Evolutionary conservation across 371 early-diverging fungal genomes (phyloP).

Genomic region (Amoeboaphelidium occidentale): DNA sequence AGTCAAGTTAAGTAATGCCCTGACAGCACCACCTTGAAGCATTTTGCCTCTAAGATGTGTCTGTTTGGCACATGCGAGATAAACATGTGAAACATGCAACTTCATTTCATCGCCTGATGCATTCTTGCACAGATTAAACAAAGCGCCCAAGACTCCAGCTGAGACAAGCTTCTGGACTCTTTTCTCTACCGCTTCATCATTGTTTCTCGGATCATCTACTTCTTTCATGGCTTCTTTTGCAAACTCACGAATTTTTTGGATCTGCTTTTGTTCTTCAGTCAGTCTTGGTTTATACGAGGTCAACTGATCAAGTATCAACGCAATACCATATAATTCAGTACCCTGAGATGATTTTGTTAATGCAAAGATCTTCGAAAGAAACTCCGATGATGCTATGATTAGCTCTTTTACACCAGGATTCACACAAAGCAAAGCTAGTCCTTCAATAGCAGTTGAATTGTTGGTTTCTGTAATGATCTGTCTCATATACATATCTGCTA

Average conservation of each 20-base stretch:
- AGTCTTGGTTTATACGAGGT: constrained; percentile 36
- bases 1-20: constrained; percentile 19
- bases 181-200: constrained; percentile 28
- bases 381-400: constrained; percentile 22
- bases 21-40: constrained; percentile 59
- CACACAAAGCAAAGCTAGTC: constrained; percentile 40
- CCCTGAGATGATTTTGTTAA: constrained; percentile 11
- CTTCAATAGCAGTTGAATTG: constrained; percentile 29
- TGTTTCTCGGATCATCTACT: constrained; percentile 18
- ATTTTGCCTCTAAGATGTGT: constrained; percentile 38
- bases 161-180: constrained; percentile 25
- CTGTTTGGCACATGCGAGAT: constrained; percentile 40
- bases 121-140: constrained; percentile 25
- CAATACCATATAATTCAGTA: constrained; percentile 34
- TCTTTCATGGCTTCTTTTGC: constrained; percentile 15
- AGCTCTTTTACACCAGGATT: constrained; percentile 30
- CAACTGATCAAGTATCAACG: constrained; percentile 37
- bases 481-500: constrained; percentile 3
- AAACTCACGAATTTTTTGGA: constrained; percentile 40
- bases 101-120: constrained; percentile 24
- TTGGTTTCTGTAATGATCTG: background rate
- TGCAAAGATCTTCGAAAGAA: constrained; percentile 26
- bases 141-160: constrained; percentile 26
- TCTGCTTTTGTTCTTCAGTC: constrained; percentile 50
- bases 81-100: constrained; percentile 33